A percentile compares a stretch with the other conserved stretches of the same genome.
phyloP scores from a whole-genome alignment of 345 rosid species.

The Luvunga scandens region DNA sequence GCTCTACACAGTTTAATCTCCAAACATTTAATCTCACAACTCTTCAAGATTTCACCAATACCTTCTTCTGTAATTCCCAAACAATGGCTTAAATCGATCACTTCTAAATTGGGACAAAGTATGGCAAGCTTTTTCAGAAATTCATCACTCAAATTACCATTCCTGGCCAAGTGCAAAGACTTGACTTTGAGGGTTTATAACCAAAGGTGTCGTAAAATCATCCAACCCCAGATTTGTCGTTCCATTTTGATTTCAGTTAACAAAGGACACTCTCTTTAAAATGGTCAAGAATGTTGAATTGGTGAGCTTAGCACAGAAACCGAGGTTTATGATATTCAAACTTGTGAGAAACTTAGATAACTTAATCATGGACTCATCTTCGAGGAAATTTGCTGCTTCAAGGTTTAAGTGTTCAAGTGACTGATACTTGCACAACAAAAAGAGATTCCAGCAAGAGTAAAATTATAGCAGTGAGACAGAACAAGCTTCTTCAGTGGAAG shows the following conservation, averaged over 20 bases:
- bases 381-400: conserved; percentile 57
- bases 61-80: conserved; percentile 48
- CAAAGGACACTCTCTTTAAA: conserved; percentile 38
- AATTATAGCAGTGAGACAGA: conserved; percentile 46
- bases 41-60: conserved; percentile 40
- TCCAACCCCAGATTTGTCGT: conserved; percentile 56
- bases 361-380: conserved; percentile 42
- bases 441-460: conserved; percentile 43
- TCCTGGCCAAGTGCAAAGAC: conserved; percentile 45
- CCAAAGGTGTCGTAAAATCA: conserved; percentile 23
- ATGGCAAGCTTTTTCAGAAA: conserved; percentile 39
- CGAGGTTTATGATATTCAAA: conserved; percentile 48
- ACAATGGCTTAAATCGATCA: conserved; percentile 48
- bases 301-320: conserved; percentile 56
- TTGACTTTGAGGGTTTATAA: conserved; percentile 36
- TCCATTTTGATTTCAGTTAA: conserved; percentile 54
- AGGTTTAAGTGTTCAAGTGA: conserved; percentile 52
- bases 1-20: conserved; percentile 45
- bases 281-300: conserved; percentile 45
- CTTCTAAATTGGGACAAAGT: conserved; percentile 42
- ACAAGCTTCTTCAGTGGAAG: conserved; percentile 52
- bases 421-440: conserved; percentile 38
- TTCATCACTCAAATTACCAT: conserved; percentile 47
- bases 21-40: conserved; percentile 38
- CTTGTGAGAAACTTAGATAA: conserved; percentile 29